phyloP scores from a whole-genome alignment of 805 yeast genomes.

The Candida broadrunensis region DNA sequence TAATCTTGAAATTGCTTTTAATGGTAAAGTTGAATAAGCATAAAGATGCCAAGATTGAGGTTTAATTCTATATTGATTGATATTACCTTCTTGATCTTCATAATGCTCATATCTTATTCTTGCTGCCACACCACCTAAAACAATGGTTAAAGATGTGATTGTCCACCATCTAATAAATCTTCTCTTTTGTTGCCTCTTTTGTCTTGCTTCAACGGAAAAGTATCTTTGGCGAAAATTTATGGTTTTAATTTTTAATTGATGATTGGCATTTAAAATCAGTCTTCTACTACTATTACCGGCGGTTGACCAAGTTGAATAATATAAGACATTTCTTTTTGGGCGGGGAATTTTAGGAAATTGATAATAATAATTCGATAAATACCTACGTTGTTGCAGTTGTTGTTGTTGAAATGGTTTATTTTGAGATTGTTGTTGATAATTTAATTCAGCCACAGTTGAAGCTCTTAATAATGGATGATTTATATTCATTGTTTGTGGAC shows the following conservation, averaged over 20 bases:
- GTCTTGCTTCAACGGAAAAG: conserved; percentile 42
- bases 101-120: conserved; percentile 37
- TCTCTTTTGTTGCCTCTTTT: conserved; percentile 36
- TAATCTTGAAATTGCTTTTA: conserved; percentile 83
- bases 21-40: conserved; percentile 85
- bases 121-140: conserved; percentile 54
- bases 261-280: conserved; percentile 34
- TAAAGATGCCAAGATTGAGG: conserved; percentile 89
- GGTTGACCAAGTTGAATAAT: conserved; percentile 44
- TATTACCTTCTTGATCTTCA: conserved; percentile 25
- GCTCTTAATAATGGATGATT: conserved; percentile 44
- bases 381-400: conserved; percentile 13
- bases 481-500: conserved; percentile 38
- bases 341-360: conserved; percentile 54
- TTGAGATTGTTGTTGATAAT: conserved; percentile 16
- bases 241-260: conserved; percentile 32
- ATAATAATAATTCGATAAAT: conserved; percentile 27
- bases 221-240: conserved; percentile 35
- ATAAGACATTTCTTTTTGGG: conserved; percentile 52
- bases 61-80: conserved; percentile 41
- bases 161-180: conserved; percentile 52
- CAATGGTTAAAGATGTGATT: conserved; percentile 48
- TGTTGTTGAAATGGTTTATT: conserved; percentile 6
- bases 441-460: conserved; percentile 30
- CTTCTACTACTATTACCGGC: conserved; percentile 24